Base-by-base conservation (phyloP, 805 yeast species). In the Barnettozyma salicaria region DNA sequence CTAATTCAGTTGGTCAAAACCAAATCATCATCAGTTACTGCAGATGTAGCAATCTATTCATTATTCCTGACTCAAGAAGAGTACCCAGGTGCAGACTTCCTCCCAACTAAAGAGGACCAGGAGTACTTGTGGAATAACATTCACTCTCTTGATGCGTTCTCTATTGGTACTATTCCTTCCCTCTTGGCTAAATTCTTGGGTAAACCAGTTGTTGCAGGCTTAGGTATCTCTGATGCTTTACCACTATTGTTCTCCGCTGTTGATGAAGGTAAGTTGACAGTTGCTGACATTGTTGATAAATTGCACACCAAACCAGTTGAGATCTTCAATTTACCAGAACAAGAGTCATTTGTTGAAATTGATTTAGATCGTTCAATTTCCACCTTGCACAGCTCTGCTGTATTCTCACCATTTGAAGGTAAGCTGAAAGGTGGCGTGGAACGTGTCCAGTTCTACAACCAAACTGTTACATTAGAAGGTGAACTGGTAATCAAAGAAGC, bases 401-500 rank as follows among this genome's bases (percentile, higher is more conserved):
- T 63, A 39, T 74, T 78, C 74, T 69, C 80, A 37, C 80, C 80
- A 44, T 73, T 78, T 48, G 66, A 64, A 40, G 72, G 71, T 44
- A 65, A 67, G 36, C 67, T 86, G 55, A 72, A 67, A 43, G 97
- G 97, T 45, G 80, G 87, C 54, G 82, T 90, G 55, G 95, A 88
- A 62, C 77, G 97, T 61, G 97, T 90, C 34, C 72, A 79, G 48
- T 67, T 84, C 59, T 76, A 80, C 44, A 81, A 78, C 40, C 79
- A 80, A 58, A 83, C 95, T 37, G 84, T 81, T 36, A 83, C 87
- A 47, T 71, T 88, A 48, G 96, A 90, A 58, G 96, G 95, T 48
- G 75, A 74, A 39, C 60, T 87, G 35, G 69, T 82, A 48, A 72
- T 75, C 33, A 51, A 61, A 10, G 71, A 69, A 44, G 82, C 84